Evolutionary conservation across 352 stramenopile species (phyloP), one percentile per base, ranked within the genome.

Genomic region (Globisporangium cylindrosporum): DNA sequence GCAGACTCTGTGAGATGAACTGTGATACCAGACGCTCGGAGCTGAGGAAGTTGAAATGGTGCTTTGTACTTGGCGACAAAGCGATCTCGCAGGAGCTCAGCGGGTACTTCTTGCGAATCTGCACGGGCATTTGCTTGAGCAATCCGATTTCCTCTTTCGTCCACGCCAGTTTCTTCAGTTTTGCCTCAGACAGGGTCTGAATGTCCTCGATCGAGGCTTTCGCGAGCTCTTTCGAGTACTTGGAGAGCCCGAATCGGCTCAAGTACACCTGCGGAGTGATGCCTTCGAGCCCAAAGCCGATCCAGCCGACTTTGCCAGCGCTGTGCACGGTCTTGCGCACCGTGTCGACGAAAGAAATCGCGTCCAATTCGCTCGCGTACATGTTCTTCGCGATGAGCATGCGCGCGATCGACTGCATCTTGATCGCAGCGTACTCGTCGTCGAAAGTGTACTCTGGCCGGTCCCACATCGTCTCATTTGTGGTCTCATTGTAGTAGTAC

Each of bases 261-360:
- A 93, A 74, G 51, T 85, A 86, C 10, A 83, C 77, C 1, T 72
- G 54, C 0, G 80, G 68, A n/a, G 72, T 83, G 61, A 95, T 79
- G 15, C 87, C 87, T 66, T 95, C 87, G 22, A 93, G 67, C n/a
- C 82, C 83, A 68, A 85, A 92, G 12, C 87, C 87, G 14, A 92
- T 56, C 82, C 81, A 92, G 9, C 68, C 78, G 1, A 92, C 66
- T 25, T 36, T 64, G 1, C 38, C 25, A n/a, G 65, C 73, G 10
- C 15, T 38, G 9, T 18, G 61, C 25, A 71, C 54, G 0, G 74
- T 59, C 1, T 69, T 57, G 14, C 81, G 75, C 46, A 90, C 70
- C 0, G 59, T 69, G 1, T 75, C 64, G 22, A 86, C 81, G 54
- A 93, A 78, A 18, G 79, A 86, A 8, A 90, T 77, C 8, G 56